A percentile compares a stretch with the other conserved stretches of the same genome.
Conservation (phyloP, 2,329 filamentous ascomycete species). For the Phialophora tarda region DNA sequence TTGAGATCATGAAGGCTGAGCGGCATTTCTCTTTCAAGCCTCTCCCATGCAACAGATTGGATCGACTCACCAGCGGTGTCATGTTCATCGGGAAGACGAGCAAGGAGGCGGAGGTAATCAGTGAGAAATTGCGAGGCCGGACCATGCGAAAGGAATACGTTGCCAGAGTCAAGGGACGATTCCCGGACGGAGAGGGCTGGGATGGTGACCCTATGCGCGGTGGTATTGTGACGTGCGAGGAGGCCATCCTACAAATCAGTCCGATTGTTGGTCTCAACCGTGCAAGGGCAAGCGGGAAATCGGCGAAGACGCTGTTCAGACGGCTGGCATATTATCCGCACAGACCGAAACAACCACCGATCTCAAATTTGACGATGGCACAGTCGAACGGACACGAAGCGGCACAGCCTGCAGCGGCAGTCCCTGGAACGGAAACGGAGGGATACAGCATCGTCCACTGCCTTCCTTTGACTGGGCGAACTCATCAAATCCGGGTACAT, state of each 20-base stretch:
- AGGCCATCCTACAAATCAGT: conserved; percentile 91
- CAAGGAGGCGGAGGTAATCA: conserved; percentile 77
- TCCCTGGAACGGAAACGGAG: conserved; percentile 55
- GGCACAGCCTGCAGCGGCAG: conserved; percentile 44
- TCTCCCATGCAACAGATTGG: conserved; percentile 86
- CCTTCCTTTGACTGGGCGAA: conserved; percentile 88
- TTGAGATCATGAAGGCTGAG: conserved; percentile 90
- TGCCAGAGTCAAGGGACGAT: conserved; percentile 85
- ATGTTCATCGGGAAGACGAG: conserved; percentile 96
- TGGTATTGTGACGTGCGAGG: conserved; percentile 83
- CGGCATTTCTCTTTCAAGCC: conserved; percentile 64
- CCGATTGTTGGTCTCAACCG: conserved; percentile 93
- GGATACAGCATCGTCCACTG: conserved; percentile 96
- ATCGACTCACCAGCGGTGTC: conserved; percentile 90
- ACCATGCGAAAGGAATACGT: conserved; percentile 95
- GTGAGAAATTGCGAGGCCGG: conserved; percentile 74
- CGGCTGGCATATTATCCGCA: conserved; percentile 85
- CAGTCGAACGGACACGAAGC: conserved; percentile 10
- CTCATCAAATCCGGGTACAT: conserved; percentile 93
- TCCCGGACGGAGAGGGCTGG: conserved; percentile 69
- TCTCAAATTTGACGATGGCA: conserved; percentile 3
- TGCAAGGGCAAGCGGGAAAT: conserved; percentile 90
- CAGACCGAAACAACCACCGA: conserved; percentile 39
- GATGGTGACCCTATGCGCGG: conserved; percentile 35
- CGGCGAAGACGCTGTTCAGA: conserved; percentile 88